These are phyloP conservation scores for Aspergillus haitiensis DNA, from an alignment of 495 filamentous ascomycete species.

Conservation along the genomic window DNA sequence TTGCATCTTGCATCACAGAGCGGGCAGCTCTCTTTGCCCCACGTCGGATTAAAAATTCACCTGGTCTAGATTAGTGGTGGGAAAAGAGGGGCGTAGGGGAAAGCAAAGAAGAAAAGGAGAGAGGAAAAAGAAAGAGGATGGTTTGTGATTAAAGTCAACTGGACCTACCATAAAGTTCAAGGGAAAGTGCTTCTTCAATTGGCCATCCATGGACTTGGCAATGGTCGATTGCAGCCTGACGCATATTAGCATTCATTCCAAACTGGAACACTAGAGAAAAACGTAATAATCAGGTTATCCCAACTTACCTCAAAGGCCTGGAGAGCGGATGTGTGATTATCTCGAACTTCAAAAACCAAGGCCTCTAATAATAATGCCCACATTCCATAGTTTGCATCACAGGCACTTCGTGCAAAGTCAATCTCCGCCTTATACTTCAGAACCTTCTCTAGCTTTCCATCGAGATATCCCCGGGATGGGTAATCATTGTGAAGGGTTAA, in stretches of 20 bases:
- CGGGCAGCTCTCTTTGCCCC: conserved; percentile 73
- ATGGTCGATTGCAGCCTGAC: conserved; percentile 67
- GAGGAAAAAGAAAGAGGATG: background rate
- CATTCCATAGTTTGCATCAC: conserved; percentile 75
- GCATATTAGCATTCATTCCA: conserved; percentile 5
- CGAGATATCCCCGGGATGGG: conserved; percentile 48
- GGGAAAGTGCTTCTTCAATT: conserved; percentile 77
- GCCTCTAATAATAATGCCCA: conserved; percentile 77
- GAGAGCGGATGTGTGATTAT: conserved; percentile 61
- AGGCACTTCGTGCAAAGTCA: conserved; percentile 64
- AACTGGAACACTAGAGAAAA: too few species aligned
- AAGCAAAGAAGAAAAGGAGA: conserved; percentile 2
- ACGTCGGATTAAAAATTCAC: conserved; percentile 70
- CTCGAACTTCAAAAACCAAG: conserved; percentile 64
- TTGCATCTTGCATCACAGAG: conserved; percentile 67
- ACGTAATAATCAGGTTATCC: background rate
- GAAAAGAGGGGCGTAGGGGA: conserved; percentile 12
- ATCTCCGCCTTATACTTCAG: conserved; percentile 61
- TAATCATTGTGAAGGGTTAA: conserved; percentile 61
- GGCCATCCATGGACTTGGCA: conserved; percentile 72
- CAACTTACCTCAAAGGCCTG: conserved; percentile 60
- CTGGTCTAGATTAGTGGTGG: conserved; percentile 31
- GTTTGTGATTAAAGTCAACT: too few species aligned
- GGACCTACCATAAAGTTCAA: conserved; percentile 60
- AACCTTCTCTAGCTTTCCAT: conserved; percentile 57